Base-by-base conservation (phyloP, 768 basidiomycete species). In the Thelephora ganbajun region DNA sequence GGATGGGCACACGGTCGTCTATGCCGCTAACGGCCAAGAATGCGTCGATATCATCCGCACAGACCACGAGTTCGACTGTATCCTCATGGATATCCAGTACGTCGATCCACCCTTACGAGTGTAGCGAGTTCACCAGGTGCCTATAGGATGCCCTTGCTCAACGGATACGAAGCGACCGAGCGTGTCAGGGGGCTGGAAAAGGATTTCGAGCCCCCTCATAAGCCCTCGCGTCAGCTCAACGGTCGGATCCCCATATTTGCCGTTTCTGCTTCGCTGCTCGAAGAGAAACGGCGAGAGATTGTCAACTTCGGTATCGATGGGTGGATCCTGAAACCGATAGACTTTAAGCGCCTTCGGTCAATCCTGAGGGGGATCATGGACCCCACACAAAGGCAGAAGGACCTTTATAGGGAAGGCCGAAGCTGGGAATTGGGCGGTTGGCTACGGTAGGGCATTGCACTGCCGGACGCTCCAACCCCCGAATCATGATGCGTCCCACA, bases 21-120 rank as follows among this genome's bases (percentile, higher is more conserved):
- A 73, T 46, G 76, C 77, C 1, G 77, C 73, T 1, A 86, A 91
- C 57, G 86, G 88, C 2, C 83, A 83, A 59, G 83, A 87, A 55
- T 79, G 75, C 0, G 66, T 86, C 1, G 77, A 83, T 33, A 67
- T 69, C 50, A 64, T 86, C 20, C 59, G 69, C 46, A 57, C 61
- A 0, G 83, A 86, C 57, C 65, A 67, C 35, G 66, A 71, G 3
- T 83, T 84, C 54, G 85, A 92, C 56, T 72, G 71, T 48, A 67
- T 89, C 13, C 65, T 92, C 42, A 92, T 89, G 88, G 86, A 89
- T 59, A 76, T 89, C 11, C 83, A 84, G 81, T 84, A 52, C 51
- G 79, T 67, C 2, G 1, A 34, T 33, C 18, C 12, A 33, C 11
- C 16, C 3, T 35, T 35, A 7, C 13, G 19, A 9, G 26, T 4